Evolutionary conservation across 2,329 filamentous ascomycete genomes (phyloP), one percentile per base, ranked within the genome.

Genomic region (Chaetoscypha palmicola): DNA sequence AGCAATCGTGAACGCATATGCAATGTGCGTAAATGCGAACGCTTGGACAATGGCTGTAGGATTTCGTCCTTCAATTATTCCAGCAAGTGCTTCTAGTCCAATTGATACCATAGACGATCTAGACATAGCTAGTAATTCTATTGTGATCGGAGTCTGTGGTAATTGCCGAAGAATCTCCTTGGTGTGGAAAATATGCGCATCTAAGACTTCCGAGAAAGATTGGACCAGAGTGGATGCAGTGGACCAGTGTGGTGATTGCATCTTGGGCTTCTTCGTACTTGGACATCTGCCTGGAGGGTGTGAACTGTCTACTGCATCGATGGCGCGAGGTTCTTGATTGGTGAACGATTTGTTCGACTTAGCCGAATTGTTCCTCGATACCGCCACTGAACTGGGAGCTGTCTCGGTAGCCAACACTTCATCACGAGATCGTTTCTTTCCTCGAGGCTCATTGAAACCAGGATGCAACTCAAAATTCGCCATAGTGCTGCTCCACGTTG

Each of bases 11-110:
- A 51, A 41, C 8, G 56, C 55, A 34, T 51, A 59, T 16, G 54
- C 55, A 5, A 59, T 42, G 48, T 59, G 55, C 10, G 54, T 55
- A 17, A 58, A 57, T 3, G 55, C 51, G 40, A 58, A 59, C 10
- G 54, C 43, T 33, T 54, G 48, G 9, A 57, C 46, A 16, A 55
- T 50, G 8, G 55, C 48, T 9, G 51, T 54, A 24, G 56, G 55
- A 23, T 51, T 49, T 22, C 54, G 46, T n/a, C 51, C 52, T 40
- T 55, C 52, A 9, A 59, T 48, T 21, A 57, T 49, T 0, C 48
- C 51, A 17, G 46, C 47, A 8, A 59, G 37, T 3, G 50, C 54
- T 24, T 58, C 54, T 4, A 59, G 43, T 1, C 56, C 56, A 19
- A 55, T 53, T 3, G 52, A 55, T 12, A 49, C 42, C 36, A 57